Base-by-base conservation (phyloP, 2,329 filamentous ascomycete genomes). In the Plectosphaerella sp. region DNA sequence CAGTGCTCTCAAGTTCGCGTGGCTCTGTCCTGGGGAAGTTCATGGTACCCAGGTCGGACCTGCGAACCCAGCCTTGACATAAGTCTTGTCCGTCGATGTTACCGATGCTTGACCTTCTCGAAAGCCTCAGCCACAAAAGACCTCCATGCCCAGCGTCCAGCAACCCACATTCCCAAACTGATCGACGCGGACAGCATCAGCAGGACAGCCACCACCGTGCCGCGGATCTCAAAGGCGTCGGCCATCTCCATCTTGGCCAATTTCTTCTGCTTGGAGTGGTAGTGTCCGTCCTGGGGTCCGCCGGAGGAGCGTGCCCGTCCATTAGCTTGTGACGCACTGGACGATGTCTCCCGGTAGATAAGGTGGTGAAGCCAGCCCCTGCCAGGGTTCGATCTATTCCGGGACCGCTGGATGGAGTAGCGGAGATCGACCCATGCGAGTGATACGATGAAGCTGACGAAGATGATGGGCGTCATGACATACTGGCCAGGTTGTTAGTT, bases 401-500 rank as follows among this genome's bases (percentile, higher is more conserved):
- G 68, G 49, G 69, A 70, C 67, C 83, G 74, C 66, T 74, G 62
- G 61, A 73, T 61, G 60, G 81, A 68, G 76, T 82, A 72, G 53
- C 74, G 74, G 48, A 77, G 70, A 69, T 88, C 84, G 43, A 88
- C 76, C 49, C 87, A 66, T 62, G 78, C 75, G 45, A 89, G 78
- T 2, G 85, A 88, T 57, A 88, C 45, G 42, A 89, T 65, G 67
- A 88, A 88, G 20, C 82, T 79, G 48, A 82, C 71, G 64, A 88
- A 80, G 57, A 83, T 75, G 55, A 88, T 58, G 8, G 86, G 84
- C 0, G 83, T 86, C 68, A 86, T 73, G 58, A 88, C 58, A 18
- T 73, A 51, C 75, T 79, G 52, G 24, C n/a, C 18, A n/a, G 3
- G 22, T 18, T 16, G 41, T 43, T 18, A 41, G 37, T 14, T 36